Evolutionary conservation across 768 basidiomycete genomes (phyloP).

Genomic region (Paxillus ammoniavirescens): DNA sequence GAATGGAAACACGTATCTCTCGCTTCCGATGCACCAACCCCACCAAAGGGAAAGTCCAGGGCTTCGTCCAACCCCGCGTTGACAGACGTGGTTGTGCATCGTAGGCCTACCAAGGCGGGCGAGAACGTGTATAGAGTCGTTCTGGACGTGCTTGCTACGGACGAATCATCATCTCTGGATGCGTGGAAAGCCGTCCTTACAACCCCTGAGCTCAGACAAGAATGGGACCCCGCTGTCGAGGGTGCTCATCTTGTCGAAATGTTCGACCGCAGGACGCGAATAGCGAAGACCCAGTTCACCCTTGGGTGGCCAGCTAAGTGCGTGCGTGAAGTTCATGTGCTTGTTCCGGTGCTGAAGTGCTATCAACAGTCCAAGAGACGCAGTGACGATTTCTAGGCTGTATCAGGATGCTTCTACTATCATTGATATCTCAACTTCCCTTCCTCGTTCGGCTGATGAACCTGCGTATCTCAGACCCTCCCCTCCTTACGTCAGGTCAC

Average conservation of each 20-base stretch:
- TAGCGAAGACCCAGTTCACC: slow-evolving; percentile 87
- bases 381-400: slow-evolving; percentile 88
- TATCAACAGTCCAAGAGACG: slow-evolving; percentile 75
- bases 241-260: slow-evolving; percentile 79
- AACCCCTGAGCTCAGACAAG: slow-evolving; percentile 84
- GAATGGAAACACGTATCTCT: slow-evolving; percentile 81
- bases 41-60: slow-evolving; percentile 64
- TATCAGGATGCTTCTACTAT: slow-evolving; percentile 79
- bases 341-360: slow-evolving; percentile 7
- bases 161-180: slow-evolving; percentile 59
- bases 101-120: slow-evolving; percentile 63
- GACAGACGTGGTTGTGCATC: slow-evolving; percentile 75
- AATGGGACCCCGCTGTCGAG: slow-evolving; percentile 95
- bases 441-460: slow-evolving; percentile 88
- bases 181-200: slow-evolving; percentile 78
- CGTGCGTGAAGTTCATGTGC: slow-evolving; percentile 30
- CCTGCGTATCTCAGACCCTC: slow-evolving; percentile 89
- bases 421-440: slow-evolving; percentile 90
- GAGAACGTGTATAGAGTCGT: slow-evolving; percentile 80
- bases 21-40: slow-evolving; percentile 38
- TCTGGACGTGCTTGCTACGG: slow-evolving; percentile 70
- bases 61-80: slow-evolving; percentile 54
- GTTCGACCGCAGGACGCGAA: slow-evolving; percentile 81
- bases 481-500: slow-evolving; percentile 89
- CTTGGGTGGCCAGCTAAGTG: slow-evolving; percentile 98